Evolutionary conservation across 2,329 filamentous ascomycete species (phyloP).

Genomic region (Sporothrix dimorphospora): DNA sequence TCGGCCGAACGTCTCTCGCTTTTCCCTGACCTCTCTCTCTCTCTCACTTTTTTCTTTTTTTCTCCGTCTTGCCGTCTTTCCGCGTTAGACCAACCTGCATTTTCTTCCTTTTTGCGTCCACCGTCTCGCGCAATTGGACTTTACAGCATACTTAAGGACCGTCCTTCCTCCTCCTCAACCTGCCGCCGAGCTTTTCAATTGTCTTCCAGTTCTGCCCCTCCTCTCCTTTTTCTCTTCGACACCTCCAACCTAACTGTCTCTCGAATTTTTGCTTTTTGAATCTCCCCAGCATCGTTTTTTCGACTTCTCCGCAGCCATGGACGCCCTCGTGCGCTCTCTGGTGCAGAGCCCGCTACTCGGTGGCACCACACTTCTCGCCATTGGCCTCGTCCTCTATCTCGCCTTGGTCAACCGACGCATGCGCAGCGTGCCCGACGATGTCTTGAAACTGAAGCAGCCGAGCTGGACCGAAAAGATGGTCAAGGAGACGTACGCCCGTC

Average conservation of each 20-base stretch:
- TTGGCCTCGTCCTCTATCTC: constrained; percentile 32
- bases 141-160: constrained; percentile 3
- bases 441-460: constrained; percentile 36
- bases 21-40: not conserved
- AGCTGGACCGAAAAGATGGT: constrained; percentile 43
- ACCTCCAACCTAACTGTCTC: not conserved
- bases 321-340: not conserved
- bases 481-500: constrained; percentile 39
- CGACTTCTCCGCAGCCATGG: constrained; percentile 4
- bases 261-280: not conserved
- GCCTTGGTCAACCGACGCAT: constrained; percentile 40
- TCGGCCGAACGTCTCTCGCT: not conserved
- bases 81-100: not conserved
- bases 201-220: not conserved
- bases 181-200: not conserved
- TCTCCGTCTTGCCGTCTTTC: not conserved
- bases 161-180: not conserved
- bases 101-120: not conserved
- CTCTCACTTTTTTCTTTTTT: not conserved
- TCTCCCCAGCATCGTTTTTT: not conserved
- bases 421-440: constrained; percentile 40
- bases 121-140: not conserved
- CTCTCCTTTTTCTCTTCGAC: not conserved
- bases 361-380: not conserved
- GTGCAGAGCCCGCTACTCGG: constrained; percentile 1